Evolutionary conservation across 2,329 filamentous ascomycete species (phyloP).

Genomic region (Pestalotiopsis sp.): DNA sequence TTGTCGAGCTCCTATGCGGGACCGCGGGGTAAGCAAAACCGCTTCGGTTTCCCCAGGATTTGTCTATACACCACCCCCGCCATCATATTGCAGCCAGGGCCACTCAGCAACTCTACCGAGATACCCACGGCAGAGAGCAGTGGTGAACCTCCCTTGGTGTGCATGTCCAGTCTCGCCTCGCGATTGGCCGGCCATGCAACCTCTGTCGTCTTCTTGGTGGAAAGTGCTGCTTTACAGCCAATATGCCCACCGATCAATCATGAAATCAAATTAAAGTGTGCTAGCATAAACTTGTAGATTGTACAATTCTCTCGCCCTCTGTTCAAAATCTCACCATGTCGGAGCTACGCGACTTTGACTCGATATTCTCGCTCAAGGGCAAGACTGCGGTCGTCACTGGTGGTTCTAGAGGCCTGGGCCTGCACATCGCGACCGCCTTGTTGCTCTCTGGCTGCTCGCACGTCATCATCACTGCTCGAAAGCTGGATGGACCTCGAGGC

Average conservation of each 20-base stretch:
- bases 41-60: neutral
- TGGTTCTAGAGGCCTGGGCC: conserved; percentile 57
- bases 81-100: neutral
- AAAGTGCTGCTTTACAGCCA: no score
- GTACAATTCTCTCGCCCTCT: no score
- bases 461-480: conserved; percentile 74
- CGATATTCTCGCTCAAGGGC: conserved; percentile 33
- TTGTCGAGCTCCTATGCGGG: neutral
- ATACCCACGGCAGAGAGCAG: conserved; percentile 6
- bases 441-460: conserved; percentile 71
- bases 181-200: neutral
- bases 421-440: conserved; percentile 67
- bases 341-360: conserved; percentile 27
- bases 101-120: neutral
- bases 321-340: conserved; percentile 22
- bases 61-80: neutral
- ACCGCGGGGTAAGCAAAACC: conserved; percentile 5
- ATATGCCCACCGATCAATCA: no score
- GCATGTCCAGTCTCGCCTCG: neutral
- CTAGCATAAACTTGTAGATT: no score
- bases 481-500: conserved; percentile 58
- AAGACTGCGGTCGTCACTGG: conserved; percentile 33
- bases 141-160: neutral
- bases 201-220: no score
- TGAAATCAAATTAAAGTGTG: no score